Base-by-base conservation (phyloP, 2,329 filamentous ascomycete species). In the Coleophoma cylindrospora region DNA sequence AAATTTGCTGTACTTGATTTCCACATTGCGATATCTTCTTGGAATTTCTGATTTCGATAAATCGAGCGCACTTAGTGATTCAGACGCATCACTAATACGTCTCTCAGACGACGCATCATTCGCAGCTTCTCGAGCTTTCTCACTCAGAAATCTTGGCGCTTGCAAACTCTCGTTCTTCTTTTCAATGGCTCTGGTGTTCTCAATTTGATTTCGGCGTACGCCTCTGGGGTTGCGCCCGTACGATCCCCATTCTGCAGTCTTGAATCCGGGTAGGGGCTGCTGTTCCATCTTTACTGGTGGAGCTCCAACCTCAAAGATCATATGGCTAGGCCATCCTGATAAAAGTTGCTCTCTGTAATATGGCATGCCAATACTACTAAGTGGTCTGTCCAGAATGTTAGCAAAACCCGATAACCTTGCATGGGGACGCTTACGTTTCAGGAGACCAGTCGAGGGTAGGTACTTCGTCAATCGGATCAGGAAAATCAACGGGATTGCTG, bases 1-100 rank as follows among this genome's bases (percentile, higher is more conserved):
- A 68, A 96, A 99, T 65, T 91, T 95, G 75, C 92, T 96, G 73
- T 97, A 99, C 66, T 96, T 96, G 71, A 99, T 99, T 67, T 97
- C 92, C 11, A 96, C 88, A 61, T 91, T 91, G 56, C 88, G 85
- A 67, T 99, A 99, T 73, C 94, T 89, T 9, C 88, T 80, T 19
- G 92, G 87, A 4, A 94, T 87, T 50, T 96, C 91, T 38, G 87
- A 82, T 56, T 89, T 87, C 50, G 88, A 85, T 3, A 92, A 74
- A 49, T 87, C 84, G 49, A 81, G 73, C 36, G 85, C 82, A n/a
- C 81, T 80, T 52, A 92, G 68, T 0, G 82, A 76, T 51, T 86
- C 83, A 38, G 77, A 72, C 2, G 84, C 73, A 50, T 91, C 88
- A 50, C 57, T 64, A 17, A 68, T 57, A 62, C 60, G 56, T 69